A percentile compares a stretch with the other conserved stretches of the same genome.
Evolutionary conservation across 306 rosid species (phyloP).

Genomic region (Abrus pulchellus): DNA sequence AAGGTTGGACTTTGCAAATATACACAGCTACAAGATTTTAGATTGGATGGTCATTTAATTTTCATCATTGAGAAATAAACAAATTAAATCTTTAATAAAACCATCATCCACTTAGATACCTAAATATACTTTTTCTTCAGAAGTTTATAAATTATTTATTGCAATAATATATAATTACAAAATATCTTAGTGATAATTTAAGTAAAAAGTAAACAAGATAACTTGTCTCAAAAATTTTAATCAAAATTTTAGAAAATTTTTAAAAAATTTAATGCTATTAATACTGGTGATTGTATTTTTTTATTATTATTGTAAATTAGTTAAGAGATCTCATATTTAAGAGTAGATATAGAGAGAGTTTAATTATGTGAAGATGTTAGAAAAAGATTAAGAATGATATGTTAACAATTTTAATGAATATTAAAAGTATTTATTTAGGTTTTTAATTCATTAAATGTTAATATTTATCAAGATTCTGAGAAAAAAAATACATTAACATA

Average conservation of each 20-base stretch:
- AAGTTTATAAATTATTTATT: too few species aligned
- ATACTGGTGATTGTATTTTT: too few species aligned
- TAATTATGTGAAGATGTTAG: not conserved
- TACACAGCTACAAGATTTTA: not conserved
- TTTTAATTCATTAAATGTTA: not conserved
- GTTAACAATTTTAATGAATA: not conserved
- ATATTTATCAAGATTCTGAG: not conserved
- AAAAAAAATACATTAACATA: not conserved
- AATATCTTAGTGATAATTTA: too few species aligned
- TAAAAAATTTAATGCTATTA: too few species aligned
- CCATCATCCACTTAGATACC: not conserved
- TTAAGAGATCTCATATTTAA: too few species aligned
- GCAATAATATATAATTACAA: too few species aligned
- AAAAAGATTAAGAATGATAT: not conserved
- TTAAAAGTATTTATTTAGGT: not conserved
- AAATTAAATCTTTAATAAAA: not conserved
- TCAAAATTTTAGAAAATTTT: too few species aligned
- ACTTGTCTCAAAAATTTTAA: too few species aligned
- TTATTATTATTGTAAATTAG: too few species aligned
- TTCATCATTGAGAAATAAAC: not conserved
- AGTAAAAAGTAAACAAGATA: too few species aligned
- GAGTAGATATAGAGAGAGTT: not conserved
- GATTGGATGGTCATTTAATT: not conserved
- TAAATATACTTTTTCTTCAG: too few species aligned
- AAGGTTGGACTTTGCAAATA: conserved; percentile 16